Evolutionary conservation across 371 early-diverging fungal species (phyloP), one percentile per base, ranked within the genome.

Genomic region (Batkoa obscura): DNA sequence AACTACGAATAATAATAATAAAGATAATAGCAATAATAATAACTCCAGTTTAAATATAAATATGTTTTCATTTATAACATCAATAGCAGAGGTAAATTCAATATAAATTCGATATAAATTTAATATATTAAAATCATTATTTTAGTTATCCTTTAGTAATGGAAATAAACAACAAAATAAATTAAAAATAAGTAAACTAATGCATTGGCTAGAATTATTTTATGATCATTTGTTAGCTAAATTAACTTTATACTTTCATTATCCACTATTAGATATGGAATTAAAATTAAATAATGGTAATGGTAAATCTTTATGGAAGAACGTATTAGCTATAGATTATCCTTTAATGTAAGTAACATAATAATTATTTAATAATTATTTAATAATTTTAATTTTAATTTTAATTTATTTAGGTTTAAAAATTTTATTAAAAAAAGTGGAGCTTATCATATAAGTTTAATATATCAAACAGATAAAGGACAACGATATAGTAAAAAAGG

Each of bases 231-330:
- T 78, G 47, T 73, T 67, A 31, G 68, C 78, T 1, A 79, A 74
- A 57, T 72, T 77, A 72, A 78, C 81, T 0, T 62, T 81, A 5
- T 81, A 74, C 52, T 81, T 79, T 60, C 72, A 73, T 63, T 61
- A 66, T 45, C 66, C 68, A 30, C 51, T 81, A 43, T 47, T 79
- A 48, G 73, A 76, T 35, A 74, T 72, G 55, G 78, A 81, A 55
- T n/a, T n/a, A n/a, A 63, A 60, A 55, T 57, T 70, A 0, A 45
- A 75, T 12, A 68, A 64, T 0, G 76, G 77, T 0, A 75, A 78
- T 50, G 72, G 74, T 32, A 67, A 69, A 36, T 58, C 70, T 4
- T 58, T 81, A 17, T 81, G 81, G 81, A 74, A 71, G 50, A 69
- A 69, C 4, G 51, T n/a, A n/a, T n/a, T 74, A 31, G 66, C 66